These are phyloP conservation scores for Syncephalastrum sp. DNA, from an alignment of 371 early-diverging fungal species.

Conservation along the genomic window DNA sequence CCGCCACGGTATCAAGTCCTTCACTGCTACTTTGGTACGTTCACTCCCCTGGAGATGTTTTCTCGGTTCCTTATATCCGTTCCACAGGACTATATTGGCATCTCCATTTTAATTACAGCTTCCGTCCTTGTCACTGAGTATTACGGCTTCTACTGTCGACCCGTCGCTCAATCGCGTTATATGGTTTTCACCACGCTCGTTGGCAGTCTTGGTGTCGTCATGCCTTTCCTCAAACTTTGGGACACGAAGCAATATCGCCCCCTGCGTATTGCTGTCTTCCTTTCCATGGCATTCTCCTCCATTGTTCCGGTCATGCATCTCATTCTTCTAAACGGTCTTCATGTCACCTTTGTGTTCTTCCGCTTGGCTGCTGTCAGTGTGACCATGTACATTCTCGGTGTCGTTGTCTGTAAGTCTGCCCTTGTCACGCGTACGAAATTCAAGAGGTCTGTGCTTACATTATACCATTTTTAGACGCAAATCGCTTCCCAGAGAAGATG, in stretches of 20 bases:
- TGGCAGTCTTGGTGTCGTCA: conserved; percentile 55
- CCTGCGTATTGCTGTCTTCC: conserved; percentile 61
- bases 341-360: conserved; percentile 44
- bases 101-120: conserved; percentile 67
- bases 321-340: conserved; percentile 42
- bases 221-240: conserved; percentile 62
- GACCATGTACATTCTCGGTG: conserved; percentile 55
- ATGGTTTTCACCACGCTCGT: conserved; percentile 58
- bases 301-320: conserved; percentile 59
- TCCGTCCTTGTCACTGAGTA: conserved; percentile 59
- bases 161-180: conserved; percentile 39
- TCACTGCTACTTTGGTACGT: conserved; percentile 56
- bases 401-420: conserved; percentile 33
- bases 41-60: neutral
- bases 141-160: conserved; percentile 66
- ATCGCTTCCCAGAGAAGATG: conserved; percentile 72
- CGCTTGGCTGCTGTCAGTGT: conserved; percentile 51
- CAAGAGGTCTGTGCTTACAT: neutral
- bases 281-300: conserved; percentile 63
- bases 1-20: conserved; percentile 52
- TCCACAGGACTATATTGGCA: conserved; percentile 63
- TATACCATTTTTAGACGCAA: conserved; percentile 35
- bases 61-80: neutral
- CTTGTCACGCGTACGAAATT: conserved; percentile 8
- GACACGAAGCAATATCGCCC: conserved; percentile 51